Base-by-base conservation (phyloP, 208 protist species). In the Crithidia thermophila region DNA sequence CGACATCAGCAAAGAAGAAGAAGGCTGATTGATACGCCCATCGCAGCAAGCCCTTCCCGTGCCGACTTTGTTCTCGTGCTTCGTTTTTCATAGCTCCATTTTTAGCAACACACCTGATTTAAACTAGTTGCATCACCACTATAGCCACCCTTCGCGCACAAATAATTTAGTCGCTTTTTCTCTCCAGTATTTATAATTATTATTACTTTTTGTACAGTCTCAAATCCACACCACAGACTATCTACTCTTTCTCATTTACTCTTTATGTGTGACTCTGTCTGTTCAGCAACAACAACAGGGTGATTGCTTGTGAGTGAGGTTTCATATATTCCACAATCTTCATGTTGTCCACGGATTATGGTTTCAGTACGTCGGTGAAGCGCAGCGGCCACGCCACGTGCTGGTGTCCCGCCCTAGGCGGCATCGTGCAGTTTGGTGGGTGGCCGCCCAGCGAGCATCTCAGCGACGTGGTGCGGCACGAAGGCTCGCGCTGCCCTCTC, bases 351-450 rank as follows among this genome's bases (percentile, higher is more conserved):
- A 30, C 73, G 0, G 67, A 70, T 3, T 80, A 82, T 57, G 77
- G 71, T 30, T 87, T 87, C 43, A 53, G 65, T 25, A 77, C 70
- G 25, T 63, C 68, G 6, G 36, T 85, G 47, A 67, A 62, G 18
- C 71, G 80, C 37, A 82, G 73, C 57, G 80, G 79, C 14, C 76
- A 86, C 39, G 76, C 73, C 6, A 51, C 73, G 8, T 85, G 80
- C 57, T 90, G 71, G 64, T 84, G 72, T 47, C 43, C 77, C 1
- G 65, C 73, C 3, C 53, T 75, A 10, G 56, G 75, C n/a, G 76
- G 67, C 16, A 47, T 90, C 33, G 73, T 84, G 14, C 74, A 85
- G 49, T 84, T 90, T 36, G 84, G 84, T 9, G 84, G 84, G 2
- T 84, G 79, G 77, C 84, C 79, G 1, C 80, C 84, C 4, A 74